Percentiles rank a stretch among this genome's conserved stretches.
Evolutionary conservation across 257 asterid genomes (phyloP).

Genomic region (Ligustrum vulgare): DNA sequence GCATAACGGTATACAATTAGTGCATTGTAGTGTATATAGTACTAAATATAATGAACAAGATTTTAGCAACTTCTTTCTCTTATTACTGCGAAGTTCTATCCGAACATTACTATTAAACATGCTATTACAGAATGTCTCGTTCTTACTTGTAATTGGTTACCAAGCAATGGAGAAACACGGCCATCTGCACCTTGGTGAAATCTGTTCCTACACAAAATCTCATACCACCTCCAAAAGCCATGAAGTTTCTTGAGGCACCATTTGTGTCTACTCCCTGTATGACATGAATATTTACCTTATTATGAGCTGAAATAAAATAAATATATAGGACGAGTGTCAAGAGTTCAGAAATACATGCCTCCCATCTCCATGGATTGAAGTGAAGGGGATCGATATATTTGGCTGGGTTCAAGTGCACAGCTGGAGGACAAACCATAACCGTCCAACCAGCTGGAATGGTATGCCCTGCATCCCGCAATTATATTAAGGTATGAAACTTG

Average conservation of each 20-base stretch:
- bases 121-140: conserved; percentile 2
- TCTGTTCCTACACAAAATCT: conserved; percentile 91
- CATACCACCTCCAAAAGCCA: conserved; percentile 98
- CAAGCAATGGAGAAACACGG: conserved; percentile 74
- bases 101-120: neutral
- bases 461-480: conserved; percentile 51
- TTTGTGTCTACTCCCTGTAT: conserved; percentile 67
- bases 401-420: conserved; percentile 76
- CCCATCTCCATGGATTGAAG: conserved; percentile 94
- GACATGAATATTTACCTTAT: conserved; percentile 11
- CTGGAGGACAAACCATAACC: conserved; percentile 93
- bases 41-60: neutral
- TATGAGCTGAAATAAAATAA: neutral
- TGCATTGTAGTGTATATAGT: neutral
- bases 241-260: conserved; percentile 83
- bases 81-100: neutral
- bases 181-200: conserved; percentile 87
- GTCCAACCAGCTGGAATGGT: conserved; percentile 97
- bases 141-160: conserved; percentile 83
- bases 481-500: conserved; percentile 17
- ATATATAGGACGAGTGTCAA: neutral
- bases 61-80: conserved; percentile 2
- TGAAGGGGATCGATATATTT: conserved; percentile 73
- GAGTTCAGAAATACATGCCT: conserved; percentile 42
- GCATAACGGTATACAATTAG: neutral